These are phyloP conservation scores for Dysphania ambrosioides DNA, from an alignment of 148 eudicot genomes.

Conservation along the genomic window DNA sequence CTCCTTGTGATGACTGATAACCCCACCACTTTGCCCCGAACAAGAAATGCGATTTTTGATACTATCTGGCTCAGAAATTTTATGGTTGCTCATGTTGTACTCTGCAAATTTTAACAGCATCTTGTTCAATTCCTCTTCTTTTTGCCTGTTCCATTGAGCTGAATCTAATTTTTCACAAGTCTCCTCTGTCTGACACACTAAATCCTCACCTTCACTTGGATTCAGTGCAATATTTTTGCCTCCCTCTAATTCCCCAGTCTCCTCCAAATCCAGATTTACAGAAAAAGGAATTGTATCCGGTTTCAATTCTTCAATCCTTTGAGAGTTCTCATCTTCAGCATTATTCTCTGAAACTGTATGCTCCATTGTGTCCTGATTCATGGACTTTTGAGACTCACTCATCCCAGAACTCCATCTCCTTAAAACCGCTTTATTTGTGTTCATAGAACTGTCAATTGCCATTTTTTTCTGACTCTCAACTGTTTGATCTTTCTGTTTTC, in stretches of 20 bases:
- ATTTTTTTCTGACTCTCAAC: conserved; percentile 47
- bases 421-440: conserved; percentile 61
- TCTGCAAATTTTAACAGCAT: conserved; percentile 76
- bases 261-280: conserved; percentile 27
- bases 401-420: conserved; percentile 94
- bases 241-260: conserved; percentile 31
- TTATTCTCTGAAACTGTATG: conserved; percentile 31
- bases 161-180: conserved; percentile 60
- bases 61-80: conserved; percentile 26
- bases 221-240: conserved; percentile 25
- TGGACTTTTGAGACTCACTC: conserved; percentile 45
- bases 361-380: conserved; percentile 35
- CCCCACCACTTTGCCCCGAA: conserved; percentile 42
- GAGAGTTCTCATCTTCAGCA: conserved; percentile 32
- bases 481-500: conserved; percentile 64
- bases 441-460: conserved; percentile 38
- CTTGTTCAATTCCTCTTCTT: conserved; percentile 81
- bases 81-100: conserved; percentile 46
- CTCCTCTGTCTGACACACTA: conserved; percentile 42
- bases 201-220: conserved; percentile 33
- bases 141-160: conserved; percentile 77
- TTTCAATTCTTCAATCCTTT: conserved; percentile 23
- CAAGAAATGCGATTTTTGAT: conserved; percentile 37
- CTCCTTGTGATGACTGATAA: conserved; percentile 45
- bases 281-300: conserved; percentile 25